Percentiles rank a stretch among this genome's conserved stretches.
Evolutionary conservation across 176 grass and related monocot species (phyloP).

Genomic region (Guadua angustifolia): DNA sequence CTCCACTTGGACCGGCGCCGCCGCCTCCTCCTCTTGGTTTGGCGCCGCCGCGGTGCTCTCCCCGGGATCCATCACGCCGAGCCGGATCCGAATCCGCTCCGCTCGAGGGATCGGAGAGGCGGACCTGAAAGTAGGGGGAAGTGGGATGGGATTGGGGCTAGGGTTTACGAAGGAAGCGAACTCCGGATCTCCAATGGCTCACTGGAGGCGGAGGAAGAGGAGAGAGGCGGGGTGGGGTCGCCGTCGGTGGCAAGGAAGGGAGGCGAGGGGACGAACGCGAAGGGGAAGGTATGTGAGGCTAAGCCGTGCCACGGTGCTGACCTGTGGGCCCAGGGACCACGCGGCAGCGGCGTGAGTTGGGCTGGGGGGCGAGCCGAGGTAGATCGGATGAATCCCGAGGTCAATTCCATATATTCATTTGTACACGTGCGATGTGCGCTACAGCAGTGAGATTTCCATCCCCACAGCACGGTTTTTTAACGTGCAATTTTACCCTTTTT

Average conservation of each 20-base stretch:
- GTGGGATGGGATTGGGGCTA: background rate
- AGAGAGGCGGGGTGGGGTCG: conserved; percentile 1
- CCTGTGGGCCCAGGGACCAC: background rate
- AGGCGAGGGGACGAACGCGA: too few species aligned
- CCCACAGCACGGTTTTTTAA: too few species aligned
- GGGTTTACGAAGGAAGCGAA: conserved; percentile 18
- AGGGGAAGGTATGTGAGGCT: too few species aligned
- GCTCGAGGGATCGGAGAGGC: conserved; percentile 15
- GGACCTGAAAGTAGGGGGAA: background rate
- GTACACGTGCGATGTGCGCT: background rate
- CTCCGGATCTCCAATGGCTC: conserved; percentile 10
- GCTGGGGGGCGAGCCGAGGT: background rate
- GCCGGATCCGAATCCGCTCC: conserved; percentile 49
- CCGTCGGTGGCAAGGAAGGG: background rate
- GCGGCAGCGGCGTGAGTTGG: background rate
- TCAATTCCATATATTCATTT: background rate
- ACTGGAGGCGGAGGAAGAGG: background rate
- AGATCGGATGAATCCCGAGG: background rate
- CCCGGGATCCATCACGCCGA: conserved; percentile 59
- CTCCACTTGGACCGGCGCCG: background rate
- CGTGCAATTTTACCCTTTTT: too few species aligned
- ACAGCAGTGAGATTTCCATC: too few species aligned
- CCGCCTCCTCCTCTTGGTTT: background rate
- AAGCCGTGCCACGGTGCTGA: background rate
- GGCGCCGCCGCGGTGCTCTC: conserved; percentile 13